A percentile compares a stretch with the other conserved stretches of the same genome.
Evolutionary conservation across 148 eudicot genomes (phyloP).

Genomic region (Heliamphora exappendiculata): DNA sequence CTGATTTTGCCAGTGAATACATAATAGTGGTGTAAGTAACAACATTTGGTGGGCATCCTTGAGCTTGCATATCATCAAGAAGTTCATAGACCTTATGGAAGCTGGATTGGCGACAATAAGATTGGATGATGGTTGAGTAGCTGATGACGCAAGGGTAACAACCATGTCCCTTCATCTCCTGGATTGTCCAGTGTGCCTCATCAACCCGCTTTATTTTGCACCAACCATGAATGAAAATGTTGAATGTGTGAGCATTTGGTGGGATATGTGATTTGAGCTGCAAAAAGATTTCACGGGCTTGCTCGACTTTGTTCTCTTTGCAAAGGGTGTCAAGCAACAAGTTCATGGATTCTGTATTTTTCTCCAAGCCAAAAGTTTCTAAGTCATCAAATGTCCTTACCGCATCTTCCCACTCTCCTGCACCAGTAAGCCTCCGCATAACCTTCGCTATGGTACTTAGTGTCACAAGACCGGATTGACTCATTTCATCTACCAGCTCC

Average conservation of each 20-base stretch:
- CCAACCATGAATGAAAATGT: conserved; percentile 88
- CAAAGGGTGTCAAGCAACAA: conserved; percentile 81
- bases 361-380: conserved; percentile 51
- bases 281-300: conserved; percentile 64
- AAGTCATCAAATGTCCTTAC: conserved; percentile 60
- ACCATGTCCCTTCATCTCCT: conserved; percentile 91
- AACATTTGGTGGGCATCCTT: conserved; percentile 64
- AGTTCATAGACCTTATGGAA: conserved; percentile 57
- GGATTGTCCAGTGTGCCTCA: conserved; percentile 82
- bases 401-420: conserved; percentile 62
- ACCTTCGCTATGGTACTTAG: conserved; percentile 57
- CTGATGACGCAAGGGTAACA: conserved; percentile 72
- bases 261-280: conserved; percentile 58
- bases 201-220: conserved; percentile 75
- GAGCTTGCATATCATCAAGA: conserved; percentile 67
- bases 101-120: conserved; percentile 49
- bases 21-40: conserved; percentile 76
- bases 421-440: conserved; percentile 79
- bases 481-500: conserved; percentile 57
- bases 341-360: conserved; percentile 77
- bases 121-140: conserved; percentile 73
- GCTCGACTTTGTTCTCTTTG: conserved; percentile 74
- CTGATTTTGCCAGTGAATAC: conserved; percentile 55
- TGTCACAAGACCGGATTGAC: conserved; percentile 31
- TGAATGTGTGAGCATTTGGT: conserved; percentile 67